Conservation (phyloP, 306 rosid genomes). For the Acacia melanoxylon region DNA sequence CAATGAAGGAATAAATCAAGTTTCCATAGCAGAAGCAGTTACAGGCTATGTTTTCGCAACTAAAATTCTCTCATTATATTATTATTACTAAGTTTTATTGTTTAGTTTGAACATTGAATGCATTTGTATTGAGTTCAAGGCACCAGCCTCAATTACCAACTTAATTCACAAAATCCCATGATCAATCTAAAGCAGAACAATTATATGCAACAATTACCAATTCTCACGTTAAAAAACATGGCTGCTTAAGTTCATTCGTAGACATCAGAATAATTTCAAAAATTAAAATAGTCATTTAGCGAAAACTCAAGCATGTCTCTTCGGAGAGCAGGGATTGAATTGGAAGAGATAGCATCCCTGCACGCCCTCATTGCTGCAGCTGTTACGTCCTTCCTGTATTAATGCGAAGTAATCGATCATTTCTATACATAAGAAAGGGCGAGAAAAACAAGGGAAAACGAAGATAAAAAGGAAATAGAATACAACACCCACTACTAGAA, state of each 20-base stretch:
- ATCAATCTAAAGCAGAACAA: conserved; percentile 1
- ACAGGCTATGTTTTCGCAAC: not conserved
- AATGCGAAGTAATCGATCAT: not conserved
- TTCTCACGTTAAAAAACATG: not conserved
- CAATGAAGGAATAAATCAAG: not conserved
- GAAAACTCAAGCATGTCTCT: conserved; percentile 50
- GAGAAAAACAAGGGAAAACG: not conserved
- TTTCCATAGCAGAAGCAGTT: not conserved
- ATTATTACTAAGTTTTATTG: too few relatives aligned
- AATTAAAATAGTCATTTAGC: not conserved
- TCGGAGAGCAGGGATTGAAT: conserved; percentile 93
- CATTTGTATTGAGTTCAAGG: too few relatives aligned
- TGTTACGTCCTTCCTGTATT: conserved; percentile 75
- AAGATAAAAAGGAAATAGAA: not conserved
- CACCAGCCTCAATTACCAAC: not conserved
- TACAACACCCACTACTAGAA: conserved; percentile 68
- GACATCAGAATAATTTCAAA: not conserved
- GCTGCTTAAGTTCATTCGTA: not conserved
- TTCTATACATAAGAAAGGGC: not conserved
- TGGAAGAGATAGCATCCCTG: conserved; percentile 91
- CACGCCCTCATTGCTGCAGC: conserved; percentile 96
- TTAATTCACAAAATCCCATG: not conserved
- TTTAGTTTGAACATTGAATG: too few relatives aligned
- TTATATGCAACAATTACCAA: not conserved
- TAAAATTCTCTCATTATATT: not conserved